These are phyloP conservation scores for Dioszegia aurantiaca DNA, from an alignment of 768 basidiomycete species.

Conservation along the genomic window DNA sequence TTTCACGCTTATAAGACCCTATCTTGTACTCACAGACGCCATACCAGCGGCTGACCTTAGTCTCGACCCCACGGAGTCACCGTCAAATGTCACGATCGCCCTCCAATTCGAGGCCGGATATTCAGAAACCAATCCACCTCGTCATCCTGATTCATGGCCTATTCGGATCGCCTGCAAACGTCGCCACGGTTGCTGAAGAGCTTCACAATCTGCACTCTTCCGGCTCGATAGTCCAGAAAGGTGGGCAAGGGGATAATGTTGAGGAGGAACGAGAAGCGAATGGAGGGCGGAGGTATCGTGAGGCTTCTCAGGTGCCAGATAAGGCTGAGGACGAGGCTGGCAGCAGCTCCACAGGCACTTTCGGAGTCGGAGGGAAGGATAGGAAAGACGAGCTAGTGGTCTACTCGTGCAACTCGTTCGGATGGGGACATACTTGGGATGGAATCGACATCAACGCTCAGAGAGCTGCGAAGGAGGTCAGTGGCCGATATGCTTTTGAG, in stretches of 20 bases:
- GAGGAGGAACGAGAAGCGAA: slow-evolving; percentile 1
- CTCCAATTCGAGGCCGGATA: background rate
- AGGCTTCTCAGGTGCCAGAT: background rate
- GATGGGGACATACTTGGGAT: slow-evolving; percentile 44
- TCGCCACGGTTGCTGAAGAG: slow-evolving; percentile 32
- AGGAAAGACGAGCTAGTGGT: slow-evolving; percentile 21
- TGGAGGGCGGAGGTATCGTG: background rate
- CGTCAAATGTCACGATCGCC: background rate
- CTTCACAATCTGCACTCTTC: background rate
- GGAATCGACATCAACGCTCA: slow-evolving; percentile 48
- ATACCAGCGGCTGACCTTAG: no score
- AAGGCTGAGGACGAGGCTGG: no score
- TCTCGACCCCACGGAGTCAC: no score
- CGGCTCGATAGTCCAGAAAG: no score
- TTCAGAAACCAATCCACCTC: slow-evolving; percentile 31
- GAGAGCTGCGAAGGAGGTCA: slow-evolving; percentile 37
- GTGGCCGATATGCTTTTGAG: slow-evolving; percentile 10
- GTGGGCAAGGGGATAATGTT: background rate
- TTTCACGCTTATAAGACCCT: no score
- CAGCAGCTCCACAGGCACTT: background rate
- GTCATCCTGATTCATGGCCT: slow-evolving; percentile 49
- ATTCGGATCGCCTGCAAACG: slow-evolving; percentile 37
- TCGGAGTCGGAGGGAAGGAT: background rate
- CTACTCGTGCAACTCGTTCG: slow-evolving; percentile 23
- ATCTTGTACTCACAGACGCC: no score